Percentiles rank a stretch among this genome's conserved stretches.
Evolutionary conservation across 169 alveolate species (phyloP).

Genomic region (Eimeria acervulina): DNA sequence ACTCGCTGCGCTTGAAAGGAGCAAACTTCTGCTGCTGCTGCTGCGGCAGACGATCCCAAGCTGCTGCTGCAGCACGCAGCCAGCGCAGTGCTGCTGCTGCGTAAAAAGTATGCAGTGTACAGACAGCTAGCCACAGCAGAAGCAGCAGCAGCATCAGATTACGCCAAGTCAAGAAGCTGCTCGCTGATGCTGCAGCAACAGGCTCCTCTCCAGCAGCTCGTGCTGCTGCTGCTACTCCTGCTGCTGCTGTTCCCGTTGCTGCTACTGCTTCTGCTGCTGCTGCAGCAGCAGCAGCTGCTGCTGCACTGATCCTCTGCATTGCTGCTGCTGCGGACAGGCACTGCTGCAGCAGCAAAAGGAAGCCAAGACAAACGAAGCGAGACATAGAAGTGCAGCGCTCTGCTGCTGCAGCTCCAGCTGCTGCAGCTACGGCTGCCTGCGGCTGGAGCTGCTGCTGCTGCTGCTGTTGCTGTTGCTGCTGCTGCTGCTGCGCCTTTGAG

Average conservation of each 20-base stretch:
- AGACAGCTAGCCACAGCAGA: not conserved
- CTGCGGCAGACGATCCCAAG: not conserved
- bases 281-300: not conserved
- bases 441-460: not conserved
- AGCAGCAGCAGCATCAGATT: conserved; percentile 33
- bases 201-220: not conserved
- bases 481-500: not conserved
- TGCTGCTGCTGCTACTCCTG: not conserved
- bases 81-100: conserved; percentile 42
- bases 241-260: not conserved
- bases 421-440: conserved; percentile 28
- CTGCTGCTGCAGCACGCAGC: conserved; percentile 27
- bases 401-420: conserved; percentile 1
- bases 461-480: conserved; percentile 14
- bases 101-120: conserved; percentile 19
- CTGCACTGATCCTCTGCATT: not conserved
- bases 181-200: too few species aligned
- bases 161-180: not conserved
- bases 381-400: not conserved
- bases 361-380: not conserved
- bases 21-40: not conserved
- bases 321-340: not conserved
- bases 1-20: conserved; percentile 7
- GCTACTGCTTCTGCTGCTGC: conserved; percentile 12
- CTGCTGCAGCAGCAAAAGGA: not conserved